Base-by-base conservation (phyloP, 2,329 filamentous ascomycete species). In the Hortaea sp. region DNA sequence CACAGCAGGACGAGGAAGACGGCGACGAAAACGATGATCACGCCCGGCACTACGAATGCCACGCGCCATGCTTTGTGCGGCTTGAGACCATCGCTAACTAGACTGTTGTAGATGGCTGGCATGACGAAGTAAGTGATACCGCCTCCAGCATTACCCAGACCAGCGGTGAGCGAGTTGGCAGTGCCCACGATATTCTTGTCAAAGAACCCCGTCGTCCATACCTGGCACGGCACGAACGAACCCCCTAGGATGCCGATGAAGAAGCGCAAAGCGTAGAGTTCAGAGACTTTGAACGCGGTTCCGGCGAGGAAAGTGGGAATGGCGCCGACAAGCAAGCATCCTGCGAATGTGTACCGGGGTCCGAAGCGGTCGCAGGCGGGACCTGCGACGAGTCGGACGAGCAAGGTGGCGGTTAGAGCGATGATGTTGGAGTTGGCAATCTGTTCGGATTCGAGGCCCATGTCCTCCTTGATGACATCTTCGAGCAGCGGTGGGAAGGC, bases 81-180 rank as follows among this genome's bases (percentile, higher is more conserved):
- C 1, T 73, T 69, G 45, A 90, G 70, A 5, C 80, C 78, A 1
- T 73, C 60, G 5, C 67, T 58, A 20, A 85, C 76, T 20, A 94
- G 72, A 0, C 84, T 85, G 65, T 94, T 84, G 66, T 84, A 92
- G 47, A 95, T 81, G 5, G 86, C 86, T 1, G 89, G 88, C 88
- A 95, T 94, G 57, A 90, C 78, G 64, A 94, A 94, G 69, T 94
- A 94, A 1, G 88, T 94, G 54, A 94, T 84, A 46, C 89, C 89
- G 52, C 88, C 89, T 48, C 89, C 88, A 28, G 86, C 78, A 57
- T 94, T 95, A 43, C 88, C 89, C 70, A 85, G 83, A 10, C 89
- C 89, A 38, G 82, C 89, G 1, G 88, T 83, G 12, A 95, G 68
- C 2, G 87, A 84, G 61, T 95, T 95, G 50, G 88, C 86, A 5